A percentile compares a stretch with the other conserved stretches of the same genome.
phyloP scores from a whole-genome alignment of 2,329 filamentous ascomycete species.

The Talaromyces sp. region DNA sequence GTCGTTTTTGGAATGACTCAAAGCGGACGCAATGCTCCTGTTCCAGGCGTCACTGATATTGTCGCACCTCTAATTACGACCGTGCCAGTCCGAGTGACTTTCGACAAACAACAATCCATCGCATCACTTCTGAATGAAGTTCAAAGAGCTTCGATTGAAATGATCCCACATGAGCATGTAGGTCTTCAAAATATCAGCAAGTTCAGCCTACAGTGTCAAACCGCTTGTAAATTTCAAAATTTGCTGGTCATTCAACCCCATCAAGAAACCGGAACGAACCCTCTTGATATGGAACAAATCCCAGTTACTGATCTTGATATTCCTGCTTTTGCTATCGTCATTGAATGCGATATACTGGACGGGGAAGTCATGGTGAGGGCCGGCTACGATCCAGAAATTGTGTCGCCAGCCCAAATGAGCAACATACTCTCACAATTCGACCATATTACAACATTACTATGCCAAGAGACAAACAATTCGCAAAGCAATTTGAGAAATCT shows the following conservation, averaged over 20 bases:
- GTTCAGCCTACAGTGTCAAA: too few species aligned
- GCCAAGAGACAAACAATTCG: not conserved
- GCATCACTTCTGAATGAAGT: conserved; percentile 47
- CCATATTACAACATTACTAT: not conserved
- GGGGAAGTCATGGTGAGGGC: not conserved
- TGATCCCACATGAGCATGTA: conserved; percentile 56
- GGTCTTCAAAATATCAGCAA: conserved; percentile 36
- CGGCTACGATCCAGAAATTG: not conserved
- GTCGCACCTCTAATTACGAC: conserved; percentile 35
- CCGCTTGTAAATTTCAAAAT: conserved; percentile 22
- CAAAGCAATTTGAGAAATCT: not conserved
- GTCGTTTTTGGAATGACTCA: conserved; percentile 36
- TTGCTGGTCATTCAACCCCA: conserved; percentile 38
- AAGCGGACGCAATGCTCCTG: conserved; percentile 31
- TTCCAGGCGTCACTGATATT: conserved; percentile 31
- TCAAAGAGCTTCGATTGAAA: conserved; percentile 45
- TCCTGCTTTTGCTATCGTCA: not conserved
- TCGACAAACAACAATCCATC: conserved; percentile 25
- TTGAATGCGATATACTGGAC: not conserved
- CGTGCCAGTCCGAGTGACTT: conserved; percentile 25
- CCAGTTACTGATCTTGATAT: not conserved
- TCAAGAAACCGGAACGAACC: conserved; percentile 1
- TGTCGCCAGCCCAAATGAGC: not conserved
- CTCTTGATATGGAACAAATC: not conserved
- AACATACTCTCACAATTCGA: not conserved